Base-by-base conservation (phyloP, 176 grass and related monocot species). In the Oryza longistaminata region DNA sequence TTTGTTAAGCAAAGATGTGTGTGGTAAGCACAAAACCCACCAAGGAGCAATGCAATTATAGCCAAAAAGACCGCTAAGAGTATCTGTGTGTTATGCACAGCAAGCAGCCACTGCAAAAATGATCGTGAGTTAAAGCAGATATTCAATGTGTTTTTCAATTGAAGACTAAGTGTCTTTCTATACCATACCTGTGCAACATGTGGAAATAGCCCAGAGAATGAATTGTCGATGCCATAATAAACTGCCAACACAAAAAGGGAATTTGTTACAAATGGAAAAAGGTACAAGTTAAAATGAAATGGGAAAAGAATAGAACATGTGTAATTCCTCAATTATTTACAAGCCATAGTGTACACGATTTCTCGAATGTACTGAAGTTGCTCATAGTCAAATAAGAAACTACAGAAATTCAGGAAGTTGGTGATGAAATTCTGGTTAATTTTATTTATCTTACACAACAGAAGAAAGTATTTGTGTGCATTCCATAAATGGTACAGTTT, bases 21-120 rank as follows among this genome's bases (percentile, higher is more conserved):
- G 85, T 99, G 96, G 61, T 99, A 96, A 71, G 83, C 93, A 77
- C 94, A 94, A 81, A 99, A 99, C 5, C 93, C 93, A 74, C 93
- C 91, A 87, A 99, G 88, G 66, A 99, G 86, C 81, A 99, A 83
- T 46, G 96, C 83, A 61, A 99, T 50, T 92, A 99, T 92, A 48
- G 85, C 87, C 80, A 99, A 84, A 88, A 99, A 99, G 68, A 99
- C 90, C 75, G 79, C 70, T 74, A 99, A 64, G 67, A 99, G 96
- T 91, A 99, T 91, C 72, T 99, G 96, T 21, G 93, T 94, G 45
- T 96, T 94, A 85, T 99, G 94, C 31, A 92, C 92, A 81, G 69
- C 86, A 86, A 99, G 73, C 76, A 99, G 79, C 90, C 87, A 99
- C 96, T 99, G 91, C 85, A 85, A 84, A 90, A 83, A 24, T 61